Evolutionary conservation across 2,329 filamentous ascomycete genomes (phyloP), one percentile per base, ranked within the genome.

Genomic region (Penicillium sp.): DNA sequence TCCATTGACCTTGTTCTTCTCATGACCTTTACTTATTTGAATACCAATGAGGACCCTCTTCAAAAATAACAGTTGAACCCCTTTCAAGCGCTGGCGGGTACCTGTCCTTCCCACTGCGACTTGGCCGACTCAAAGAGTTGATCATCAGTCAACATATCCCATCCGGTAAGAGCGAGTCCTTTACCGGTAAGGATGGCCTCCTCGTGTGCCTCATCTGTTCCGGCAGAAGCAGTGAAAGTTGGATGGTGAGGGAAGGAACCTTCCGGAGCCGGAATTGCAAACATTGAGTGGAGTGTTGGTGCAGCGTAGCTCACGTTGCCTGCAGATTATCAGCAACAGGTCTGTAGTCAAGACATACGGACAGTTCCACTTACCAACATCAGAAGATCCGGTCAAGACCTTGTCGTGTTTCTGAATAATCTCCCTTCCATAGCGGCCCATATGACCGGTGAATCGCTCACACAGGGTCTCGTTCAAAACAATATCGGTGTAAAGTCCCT

Each of bases 291-390:
- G 47, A 82, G 77, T 3, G 73, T 75, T 1, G 80, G 80, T 2
- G 78, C 68, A 1, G 73, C 57, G 47, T 81, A 78, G 14, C 75
- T 77, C 6, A 82, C 78, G 52, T 82, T 82, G 22, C 79, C 79
- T 79, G 26, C 11, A 48, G n/a, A 27, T 9, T 31, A 40, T 55
- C 3, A 31, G 31, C 27, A 8, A 8, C 4, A 4, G 12, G 1
- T 31, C 29, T 31, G 29, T 6, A 6, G 12, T 15, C 29, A 31
- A 31, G 12, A 6, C 15, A n/a, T 14, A 2, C 29, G 11, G 12
- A 25, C 23, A 25, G n/a, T 14, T 15, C 4, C 7, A 58, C 62
- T 9, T 65, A 70, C 73, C 73, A 42, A 81, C 80, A 63, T 82
- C 79, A 0, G 79, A 81, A 0, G 79, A 79, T 1, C 65, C 73